Evolutionary conservation across 495 filamentous ascomycete genomes (phyloP).

Genomic region (Xylaria nigripes): DNA sequence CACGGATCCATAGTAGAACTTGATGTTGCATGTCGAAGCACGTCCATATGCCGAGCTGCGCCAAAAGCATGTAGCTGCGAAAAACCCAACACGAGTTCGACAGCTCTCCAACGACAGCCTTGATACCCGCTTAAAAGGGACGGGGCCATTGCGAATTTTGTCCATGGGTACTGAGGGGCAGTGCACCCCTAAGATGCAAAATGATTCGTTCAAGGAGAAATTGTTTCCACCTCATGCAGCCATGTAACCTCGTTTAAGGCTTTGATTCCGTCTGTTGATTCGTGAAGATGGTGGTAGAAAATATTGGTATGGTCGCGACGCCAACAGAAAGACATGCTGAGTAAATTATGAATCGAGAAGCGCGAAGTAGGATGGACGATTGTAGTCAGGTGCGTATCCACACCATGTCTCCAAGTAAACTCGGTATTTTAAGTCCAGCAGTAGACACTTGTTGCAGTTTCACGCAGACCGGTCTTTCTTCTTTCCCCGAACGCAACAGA

Average conservation of each 20-base stretch:
- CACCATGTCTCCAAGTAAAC: neutral
- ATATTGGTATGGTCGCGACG: neutral
- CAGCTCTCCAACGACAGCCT: neutral
- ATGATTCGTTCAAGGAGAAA: constrained; percentile 5
- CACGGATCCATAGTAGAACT: neutral
- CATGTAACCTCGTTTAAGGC: constrained; percentile 6
- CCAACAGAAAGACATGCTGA: neutral
- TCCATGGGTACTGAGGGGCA: constrained; percentile 5
- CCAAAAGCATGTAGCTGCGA: constrained; percentile 1
- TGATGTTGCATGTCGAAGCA: neutral
- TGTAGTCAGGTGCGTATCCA: neutral
- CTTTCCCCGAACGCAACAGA: neutral
- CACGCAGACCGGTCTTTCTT: neutral
- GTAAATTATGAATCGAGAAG: neutral
- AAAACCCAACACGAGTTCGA: neutral
- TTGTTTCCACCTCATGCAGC: constrained; percentile 9
- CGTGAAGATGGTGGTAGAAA: neutral
- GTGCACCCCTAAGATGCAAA: neutral
- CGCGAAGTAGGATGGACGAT: neutral
- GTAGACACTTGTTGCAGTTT: neutral
- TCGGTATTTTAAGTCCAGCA: neutral
- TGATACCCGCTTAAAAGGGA: neutral
- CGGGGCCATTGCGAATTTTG: neutral
- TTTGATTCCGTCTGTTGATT: constrained; percentile 1
- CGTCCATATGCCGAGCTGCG: neutral